Evolutionary conservation across 129 eudicot genomes (phyloP).

Genomic region (Ambrosia trifida): DNA sequence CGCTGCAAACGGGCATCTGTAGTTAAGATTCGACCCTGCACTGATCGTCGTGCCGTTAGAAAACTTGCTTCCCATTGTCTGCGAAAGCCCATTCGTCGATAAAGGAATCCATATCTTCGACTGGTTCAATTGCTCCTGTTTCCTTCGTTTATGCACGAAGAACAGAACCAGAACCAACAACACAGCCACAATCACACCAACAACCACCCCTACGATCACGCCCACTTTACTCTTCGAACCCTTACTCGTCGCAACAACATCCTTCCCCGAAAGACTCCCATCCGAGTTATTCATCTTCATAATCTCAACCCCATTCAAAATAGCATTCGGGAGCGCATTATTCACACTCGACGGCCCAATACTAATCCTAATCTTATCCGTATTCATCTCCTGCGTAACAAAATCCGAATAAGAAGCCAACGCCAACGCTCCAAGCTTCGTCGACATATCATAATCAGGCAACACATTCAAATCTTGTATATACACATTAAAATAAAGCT

Average conservation of each 20-base stretch:
- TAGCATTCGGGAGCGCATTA: conserved; percentile 51
- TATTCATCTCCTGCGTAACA: conserved; percentile 38
- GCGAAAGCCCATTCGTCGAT: conserved; percentile 57
- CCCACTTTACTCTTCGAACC: conserved; percentile 55
- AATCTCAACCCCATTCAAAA: conserved; percentile 77
- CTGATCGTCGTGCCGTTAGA: conserved; percentile 78
- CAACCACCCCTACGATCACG: conserved; percentile 54
- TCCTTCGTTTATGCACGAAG: conserved; percentile 43
- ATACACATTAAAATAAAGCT: conserved; percentile 63
- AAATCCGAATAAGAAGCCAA: conserved; percentile 50
- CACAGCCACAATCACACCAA: conserved; percentile 43
- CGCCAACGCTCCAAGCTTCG: conserved; percentile 32
- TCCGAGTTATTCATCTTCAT: conserved; percentile 64
- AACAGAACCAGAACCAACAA: conserved; percentile 45
- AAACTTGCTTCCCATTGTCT: conserved; percentile 84
- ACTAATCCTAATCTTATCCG: conserved; percentile 42
- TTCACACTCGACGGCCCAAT: conserved; percentile 51
- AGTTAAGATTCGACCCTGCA: conserved; percentile 58
- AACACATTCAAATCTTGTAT: conserved; percentile 39
- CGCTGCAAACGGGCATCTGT: conserved; percentile 75
- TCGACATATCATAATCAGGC: conserved; percentile 45
- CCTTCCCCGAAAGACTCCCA: conserved; percentile 56
- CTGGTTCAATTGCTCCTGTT: conserved; percentile 47
- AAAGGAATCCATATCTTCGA: conserved; percentile 87
- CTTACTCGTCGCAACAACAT: conserved; percentile 18